Base-by-base conservation (phyloP, 2,329 filamentous ascomycete species). In the Cordyceps tenuipes region DNA sequence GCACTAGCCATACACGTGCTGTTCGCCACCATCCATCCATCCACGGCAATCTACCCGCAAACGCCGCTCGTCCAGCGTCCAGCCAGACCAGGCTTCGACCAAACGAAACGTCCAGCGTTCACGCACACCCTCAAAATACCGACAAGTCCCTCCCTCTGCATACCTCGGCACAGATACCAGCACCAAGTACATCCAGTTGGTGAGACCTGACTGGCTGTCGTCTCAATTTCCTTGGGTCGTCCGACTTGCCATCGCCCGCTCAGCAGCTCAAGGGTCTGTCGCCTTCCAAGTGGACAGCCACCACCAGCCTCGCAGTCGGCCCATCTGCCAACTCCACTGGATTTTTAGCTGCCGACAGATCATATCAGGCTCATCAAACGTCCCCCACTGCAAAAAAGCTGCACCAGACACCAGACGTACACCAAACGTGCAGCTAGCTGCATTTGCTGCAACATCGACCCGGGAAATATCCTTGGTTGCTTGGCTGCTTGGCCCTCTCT, bases 351-450 rank as follows among this genome's bases (percentile, higher is more conserved):
- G 47, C 55, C 55, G 34, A 50, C 55, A 50, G 55, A 57, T 57
- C 55, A 50, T 39, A 51, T 57, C 46, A 57, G 46, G 47, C 46
- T 57, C 55, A 50, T 57, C 55, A 57, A 50, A 57, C 34, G 19
- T 36, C 55, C 55, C 55, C 46, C 49, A 43, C 39, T n/a, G 17
- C 15, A 43, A 43, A 43, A 43, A 4, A 43, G 39, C 15, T 43
- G 31, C 29, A 23, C 8, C 31, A 26, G 47, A n/a, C n/a, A 31
- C 34, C 34, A 54, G 15, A 36, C 51, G 34, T 49, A 26, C 47
- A 17, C 26, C 47, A 49, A 31, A 36, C 31, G 12, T 52, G 31
- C n/a, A 5, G 12, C 49, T 39, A 23, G 31, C 49, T 49, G 47
- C 47, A 49, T 46, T 46, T 17, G 39, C 39, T 43, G 39, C 39